Evolutionary conservation across 257 asterid genomes (phyloP).

Genomic region (Anisodus tanguticus): DNA sequence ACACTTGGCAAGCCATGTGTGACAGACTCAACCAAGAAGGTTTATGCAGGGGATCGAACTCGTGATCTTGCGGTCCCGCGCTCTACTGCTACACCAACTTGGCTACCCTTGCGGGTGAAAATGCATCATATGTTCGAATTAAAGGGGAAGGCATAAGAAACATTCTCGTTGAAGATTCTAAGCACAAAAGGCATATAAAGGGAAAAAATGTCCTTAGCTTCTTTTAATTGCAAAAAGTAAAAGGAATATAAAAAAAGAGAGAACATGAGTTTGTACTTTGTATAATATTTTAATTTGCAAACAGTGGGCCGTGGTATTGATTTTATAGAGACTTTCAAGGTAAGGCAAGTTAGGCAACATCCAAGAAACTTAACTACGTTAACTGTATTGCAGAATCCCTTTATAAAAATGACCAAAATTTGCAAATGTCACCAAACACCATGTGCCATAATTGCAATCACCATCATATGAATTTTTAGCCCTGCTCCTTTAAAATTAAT

Average conservation of each 20-base stretch:
- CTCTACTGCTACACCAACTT: no score
- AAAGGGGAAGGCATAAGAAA: neutral
- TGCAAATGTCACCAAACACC: neutral
- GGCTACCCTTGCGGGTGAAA: no score
- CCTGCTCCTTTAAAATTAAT: neutral
- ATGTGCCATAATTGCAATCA: conserved; percentile 34
- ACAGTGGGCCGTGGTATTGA: neutral
- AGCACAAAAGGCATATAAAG: neutral
- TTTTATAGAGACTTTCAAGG: conserved; percentile 30
- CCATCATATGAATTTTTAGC: conserved; percentile 23
- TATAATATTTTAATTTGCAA: neutral
- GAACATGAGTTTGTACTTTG: neutral
- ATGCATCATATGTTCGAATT: neutral
- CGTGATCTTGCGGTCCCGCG: no score
- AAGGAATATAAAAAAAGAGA: neutral
- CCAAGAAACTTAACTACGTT: neutral
- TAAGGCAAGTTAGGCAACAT: conserved; percentile 10
- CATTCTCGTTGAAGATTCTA: neutral
- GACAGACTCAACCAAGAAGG: no score
- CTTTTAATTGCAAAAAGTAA: neutral
- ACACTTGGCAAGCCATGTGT: no score
- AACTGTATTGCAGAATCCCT: neutral
- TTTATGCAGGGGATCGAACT: no score
- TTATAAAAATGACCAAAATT: neutral
- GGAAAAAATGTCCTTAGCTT: neutral